Evolutionary conservation across 2,329 filamentous ascomycete genomes (phyloP).

Genomic region (Immersiporthe knoxdaviesiana): DNA sequence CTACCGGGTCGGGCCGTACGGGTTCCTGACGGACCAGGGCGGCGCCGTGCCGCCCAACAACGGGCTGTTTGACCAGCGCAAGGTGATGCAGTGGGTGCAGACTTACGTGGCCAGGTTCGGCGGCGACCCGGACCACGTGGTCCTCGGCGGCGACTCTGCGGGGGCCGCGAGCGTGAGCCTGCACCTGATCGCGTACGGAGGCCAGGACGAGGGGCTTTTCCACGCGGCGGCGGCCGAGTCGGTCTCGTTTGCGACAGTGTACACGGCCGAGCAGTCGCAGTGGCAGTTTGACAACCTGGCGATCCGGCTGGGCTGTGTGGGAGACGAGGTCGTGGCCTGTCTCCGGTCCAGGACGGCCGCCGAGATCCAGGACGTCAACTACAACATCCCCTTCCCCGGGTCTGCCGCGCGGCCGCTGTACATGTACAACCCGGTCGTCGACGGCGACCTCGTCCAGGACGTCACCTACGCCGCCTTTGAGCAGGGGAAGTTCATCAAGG

Average conservation of each 20-base stretch:
- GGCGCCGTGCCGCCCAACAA: slow-evolving; percentile 65
- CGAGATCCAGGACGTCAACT: slow-evolving; percentile 48
- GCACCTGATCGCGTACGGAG: slow-evolving; percentile 62
- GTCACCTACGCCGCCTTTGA: slow-evolving; percentile 53
- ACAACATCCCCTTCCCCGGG: slow-evolving; percentile 45
- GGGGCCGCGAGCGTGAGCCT: slow-evolving; percentile 68
- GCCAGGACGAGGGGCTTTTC: slow-evolving; percentile 52
- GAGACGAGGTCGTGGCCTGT: slow-evolving; percentile 47
- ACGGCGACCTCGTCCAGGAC: slow-evolving; percentile 55
- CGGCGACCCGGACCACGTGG: slow-evolving; percentile 68
- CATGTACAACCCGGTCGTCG: slow-evolving; percentile 59
- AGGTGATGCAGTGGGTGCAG: slow-evolving; percentile 71
- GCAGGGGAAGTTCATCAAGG: slow-evolving; percentile 23
- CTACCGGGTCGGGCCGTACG: slow-evolving; percentile 75
- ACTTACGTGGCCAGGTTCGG: slow-evolving; percentile 69
- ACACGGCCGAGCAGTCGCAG: slow-evolving; percentile 50
- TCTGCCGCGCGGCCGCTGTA: slow-evolving; percentile 46
- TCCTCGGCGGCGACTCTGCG: slow-evolving; percentile 69
- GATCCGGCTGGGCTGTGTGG: slow-evolving; percentile 46
- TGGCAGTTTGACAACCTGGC: slow-evolving; percentile 58
- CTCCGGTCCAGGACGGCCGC: slow-evolving; percentile 47
- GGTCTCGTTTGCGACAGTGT: slow-evolving; percentile 53
- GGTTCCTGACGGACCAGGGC: slow-evolving; percentile 64
- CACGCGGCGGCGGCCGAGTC: slow-evolving; percentile 55
- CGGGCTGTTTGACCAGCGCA: slow-evolving; percentile 71